A percentile compares a stretch with the other conserved stretches of the same genome.
Conservation (phyloP, 1,284 basidiomycete species). For the Testicularia cyperi region DNA sequence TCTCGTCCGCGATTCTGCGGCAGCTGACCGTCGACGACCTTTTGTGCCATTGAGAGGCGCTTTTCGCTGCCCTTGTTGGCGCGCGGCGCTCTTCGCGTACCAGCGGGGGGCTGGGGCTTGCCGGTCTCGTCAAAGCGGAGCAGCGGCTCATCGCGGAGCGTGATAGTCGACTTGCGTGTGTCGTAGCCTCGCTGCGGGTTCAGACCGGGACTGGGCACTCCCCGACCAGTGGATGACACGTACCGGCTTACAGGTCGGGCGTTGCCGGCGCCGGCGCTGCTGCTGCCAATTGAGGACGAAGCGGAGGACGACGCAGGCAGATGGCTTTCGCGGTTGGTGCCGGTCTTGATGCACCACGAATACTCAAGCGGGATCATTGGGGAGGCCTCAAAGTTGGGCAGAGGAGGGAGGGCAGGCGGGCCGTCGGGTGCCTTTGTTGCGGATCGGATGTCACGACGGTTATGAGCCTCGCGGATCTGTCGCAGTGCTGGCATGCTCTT, state of each 20-base stretch:
- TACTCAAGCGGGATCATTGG: constrained; percentile 35
- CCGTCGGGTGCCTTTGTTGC: constrained; percentile 3
- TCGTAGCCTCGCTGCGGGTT: constrained; percentile 19
- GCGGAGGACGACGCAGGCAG: constrained; percentile 8
- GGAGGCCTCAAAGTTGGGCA: constrained; percentile 26
- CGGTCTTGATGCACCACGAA: constrained; percentile 20
- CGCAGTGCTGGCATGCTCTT: constrained; percentile 39
- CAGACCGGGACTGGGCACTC: constrained; percentile 32
- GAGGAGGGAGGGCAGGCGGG: constrained; percentile 26
- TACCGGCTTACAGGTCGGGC: constrained; percentile 21
- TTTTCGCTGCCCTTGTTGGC: constrained; percentile 5
- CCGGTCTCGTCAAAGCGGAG: constrained; percentile 8
- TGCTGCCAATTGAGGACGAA: too few species aligned
- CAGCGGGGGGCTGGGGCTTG: too few species aligned
- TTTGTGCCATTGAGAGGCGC: constrained; percentile 38
- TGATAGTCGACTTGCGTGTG: constrained; percentile 23
- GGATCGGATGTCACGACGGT: background rate
- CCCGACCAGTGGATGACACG: constrained; percentile 37
- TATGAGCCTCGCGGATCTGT: constrained; percentile 26
- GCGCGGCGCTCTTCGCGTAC: too few species aligned
- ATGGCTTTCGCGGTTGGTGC: constrained; percentile 10
- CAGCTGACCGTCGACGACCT: constrained; percentile 35
- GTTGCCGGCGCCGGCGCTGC: too few species aligned
- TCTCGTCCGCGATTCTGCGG: constrained; percentile 32
- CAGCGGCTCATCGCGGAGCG: constrained; percentile 14